phyloP scores from a whole-genome alignment of 371 early-diverging fungal genomes.

The Rhizopus microsporus region DNA sequence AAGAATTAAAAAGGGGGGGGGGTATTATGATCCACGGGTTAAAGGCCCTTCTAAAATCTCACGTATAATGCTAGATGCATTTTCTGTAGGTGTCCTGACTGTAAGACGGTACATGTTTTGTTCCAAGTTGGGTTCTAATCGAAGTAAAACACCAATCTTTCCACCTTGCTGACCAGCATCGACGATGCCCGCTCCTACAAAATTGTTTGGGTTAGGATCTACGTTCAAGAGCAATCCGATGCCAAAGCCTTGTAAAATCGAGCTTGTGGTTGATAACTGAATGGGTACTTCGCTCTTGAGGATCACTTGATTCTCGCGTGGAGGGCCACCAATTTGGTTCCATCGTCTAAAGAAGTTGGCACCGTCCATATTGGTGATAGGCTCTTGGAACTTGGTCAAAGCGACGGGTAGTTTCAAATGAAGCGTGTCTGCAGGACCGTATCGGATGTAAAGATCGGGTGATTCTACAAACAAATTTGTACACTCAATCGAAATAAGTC shows the following conservation, averaged over 20 bases:
- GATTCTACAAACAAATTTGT: constrained; percentile 52
- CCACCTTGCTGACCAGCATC: constrained; percentile 67
- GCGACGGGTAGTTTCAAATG: constrained; percentile 77
- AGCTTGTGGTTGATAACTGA: constrained; percentile 46
- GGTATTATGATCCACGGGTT: constrained; percentile 19
- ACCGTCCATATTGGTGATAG: constrained; percentile 71
- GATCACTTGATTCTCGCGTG: constrained; percentile 75
- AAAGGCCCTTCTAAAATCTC: constrained; percentile 37
- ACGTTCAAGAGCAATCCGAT: constrained; percentile 77
- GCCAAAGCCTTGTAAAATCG: constrained; percentile 63
- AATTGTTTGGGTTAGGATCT: constrained; percentile 88
- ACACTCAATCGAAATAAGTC: constrained; percentile 76
- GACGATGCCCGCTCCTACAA: constrained; percentile 88
- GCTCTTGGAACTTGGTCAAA: constrained; percentile 85
- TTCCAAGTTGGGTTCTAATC: constrained; percentile 87
- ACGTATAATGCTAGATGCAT: constrained; percentile 63
- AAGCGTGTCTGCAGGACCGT: constrained; percentile 48
- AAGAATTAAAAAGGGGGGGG: neutral
- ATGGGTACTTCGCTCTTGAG: constrained; percentile 65
- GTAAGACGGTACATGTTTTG: constrained; percentile 93
- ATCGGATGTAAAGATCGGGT: constrained; percentile 69
- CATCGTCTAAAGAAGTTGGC: constrained; percentile 92
- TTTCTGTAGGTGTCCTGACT: constrained; percentile 85
- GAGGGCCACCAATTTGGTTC: constrained; percentile 92
- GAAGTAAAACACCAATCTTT: constrained; percentile 88